These are phyloP conservation scores for Elsinoe necatrix DNA, from an alignment of 2,329 filamentous ascomycete genomes.

Conservation along the genomic window DNA sequence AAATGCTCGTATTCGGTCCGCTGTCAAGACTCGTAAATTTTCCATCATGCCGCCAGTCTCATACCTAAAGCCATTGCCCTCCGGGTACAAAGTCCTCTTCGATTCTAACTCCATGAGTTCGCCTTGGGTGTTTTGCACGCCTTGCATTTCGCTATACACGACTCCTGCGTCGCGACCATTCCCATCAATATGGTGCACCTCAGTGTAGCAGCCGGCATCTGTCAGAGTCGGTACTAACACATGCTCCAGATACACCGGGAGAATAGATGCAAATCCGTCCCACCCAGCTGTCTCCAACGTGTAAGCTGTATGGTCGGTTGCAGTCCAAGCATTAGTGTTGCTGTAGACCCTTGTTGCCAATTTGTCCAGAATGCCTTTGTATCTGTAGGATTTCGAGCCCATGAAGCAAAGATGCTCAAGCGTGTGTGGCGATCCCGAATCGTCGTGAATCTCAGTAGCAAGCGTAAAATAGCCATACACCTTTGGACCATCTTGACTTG, in stretches of 20 bases:
- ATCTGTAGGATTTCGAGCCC: conserved; percentile 85
- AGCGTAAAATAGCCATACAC: conserved; percentile 90
- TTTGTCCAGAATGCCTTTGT: conserved; percentile 92
- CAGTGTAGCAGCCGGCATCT: conserved; percentile 85
- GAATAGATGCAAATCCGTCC: conserved; percentile 90
- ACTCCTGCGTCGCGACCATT: conserved; percentile 79
- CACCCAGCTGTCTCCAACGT: conserved; percentile 91
- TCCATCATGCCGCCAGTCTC: conserved; percentile 98
- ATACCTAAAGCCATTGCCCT: conserved; percentile 86
- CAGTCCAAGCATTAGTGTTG: conserved; percentile 93
- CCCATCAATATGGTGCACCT: conserved; percentile 92
- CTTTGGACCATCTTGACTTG: conserved; percentile 90
- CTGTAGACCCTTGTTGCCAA: conserved; percentile 90
- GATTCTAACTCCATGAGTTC: conserved; percentile 84
- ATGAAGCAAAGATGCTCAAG: conserved; percentile 47
- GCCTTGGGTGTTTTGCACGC: conserved; percentile 70
- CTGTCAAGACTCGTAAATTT: conserved; percentile 72
- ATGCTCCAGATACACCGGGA: conserved; percentile 93
- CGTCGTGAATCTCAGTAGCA: conserved; percentile 94
- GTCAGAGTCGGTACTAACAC: conserved; percentile 84
- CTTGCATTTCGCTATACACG: conserved; percentile 99
- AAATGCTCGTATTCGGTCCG: conserved; percentile 86
- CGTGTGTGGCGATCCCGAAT: conserved; percentile 71
- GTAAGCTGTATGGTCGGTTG: conserved; percentile 92
- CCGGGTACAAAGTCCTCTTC: conserved; percentile 73